phyloP scores from a whole-genome alignment of 2,329 filamentous ascomycete species.

The Diaporthe destruens region DNA sequence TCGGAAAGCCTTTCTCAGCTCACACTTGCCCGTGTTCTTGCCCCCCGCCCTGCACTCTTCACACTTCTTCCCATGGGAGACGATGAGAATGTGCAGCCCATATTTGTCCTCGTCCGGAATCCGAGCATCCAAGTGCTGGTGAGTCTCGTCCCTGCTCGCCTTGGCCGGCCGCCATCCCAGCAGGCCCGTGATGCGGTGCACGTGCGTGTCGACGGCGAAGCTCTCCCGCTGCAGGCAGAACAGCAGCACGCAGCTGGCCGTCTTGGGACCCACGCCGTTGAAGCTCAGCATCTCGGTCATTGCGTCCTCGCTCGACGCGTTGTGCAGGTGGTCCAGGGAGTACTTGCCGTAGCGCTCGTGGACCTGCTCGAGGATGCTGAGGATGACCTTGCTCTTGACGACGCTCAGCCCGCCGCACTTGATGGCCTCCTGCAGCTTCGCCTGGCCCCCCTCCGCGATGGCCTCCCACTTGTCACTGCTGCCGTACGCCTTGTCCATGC shows the following conservation, averaged over 20 bases:
- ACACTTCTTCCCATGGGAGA: conserved; percentile 61
- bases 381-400: conserved; percentile 80
- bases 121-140: conserved; percentile 62
- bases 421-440: conserved; percentile 69
- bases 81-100: conserved; percentile 61
- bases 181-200: conserved; percentile 62
- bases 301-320: conserved; percentile 57
- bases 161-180: conserved; percentile 61
- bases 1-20: conserved; percentile 56
- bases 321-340: conserved; percentile 63
- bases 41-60: conserved; percentile 60
- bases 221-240: conserved; percentile 62
- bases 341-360: conserved; percentile 58
- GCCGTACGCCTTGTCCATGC: conserved; percentile 60
- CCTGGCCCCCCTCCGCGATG: conserved; percentile 55
- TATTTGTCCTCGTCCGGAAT: conserved; percentile 65
- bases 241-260: conserved; percentile 64
- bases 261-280: conserved; percentile 66
- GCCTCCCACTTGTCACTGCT: conserved; percentile 57
- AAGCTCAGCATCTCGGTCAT: conserved; percentile 65
- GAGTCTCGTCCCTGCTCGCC: conserved; percentile 59
- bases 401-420: conserved; percentile 77
- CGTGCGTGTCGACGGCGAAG: conserved; percentile 68
- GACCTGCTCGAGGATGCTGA: conserved; percentile 76
- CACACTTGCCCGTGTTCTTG: conserved; percentile 55